These are phyloP conservation scores for Pistacia atlantica DNA, from an alignment of 345 rosid genomes.

Conservation along the genomic window DNA sequence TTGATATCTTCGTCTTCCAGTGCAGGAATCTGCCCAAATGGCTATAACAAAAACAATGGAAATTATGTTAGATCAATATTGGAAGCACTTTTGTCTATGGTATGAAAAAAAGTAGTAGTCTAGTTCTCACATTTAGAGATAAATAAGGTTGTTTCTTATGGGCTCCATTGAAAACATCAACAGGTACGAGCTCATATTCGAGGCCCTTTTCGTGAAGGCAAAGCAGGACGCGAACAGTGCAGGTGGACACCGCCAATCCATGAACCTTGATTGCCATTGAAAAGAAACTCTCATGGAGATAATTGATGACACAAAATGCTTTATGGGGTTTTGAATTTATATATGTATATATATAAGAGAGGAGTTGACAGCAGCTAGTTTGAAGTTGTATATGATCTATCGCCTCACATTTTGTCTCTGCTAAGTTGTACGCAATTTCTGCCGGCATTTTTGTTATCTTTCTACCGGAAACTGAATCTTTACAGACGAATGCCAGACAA, in stretches of 20 bases:
- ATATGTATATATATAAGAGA: neutral
- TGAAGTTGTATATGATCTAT: neutral
- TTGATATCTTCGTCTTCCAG: slow-evolving; percentile 40
- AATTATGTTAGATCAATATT: neutral
- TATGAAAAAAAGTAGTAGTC: neutral
- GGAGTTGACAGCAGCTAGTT: neutral
- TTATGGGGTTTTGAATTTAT: too few relatives aligned
- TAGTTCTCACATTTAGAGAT: slow-evolving; percentile 32
- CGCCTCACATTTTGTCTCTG: neutral
- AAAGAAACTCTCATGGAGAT: too few relatives aligned
- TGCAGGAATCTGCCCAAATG: slow-evolving; percentile 52
- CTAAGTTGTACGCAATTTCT: neutral
- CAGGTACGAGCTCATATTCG: slow-evolving; percentile 22
- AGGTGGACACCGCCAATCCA: slow-evolving; percentile 20
- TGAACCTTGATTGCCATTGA: slow-evolving; percentile 35
- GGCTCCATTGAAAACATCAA: slow-evolving; percentile 15
- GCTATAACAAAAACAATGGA: slow-evolving; percentile 25
- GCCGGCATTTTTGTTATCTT: slow-evolving; percentile 8
- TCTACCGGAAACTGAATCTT: neutral
- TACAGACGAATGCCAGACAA: neutral
- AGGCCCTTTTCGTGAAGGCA: slow-evolving; percentile 28
- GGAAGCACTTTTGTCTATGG: neutral
- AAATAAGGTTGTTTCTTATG: slow-evolving; percentile 34
- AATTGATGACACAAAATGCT: too few relatives aligned
- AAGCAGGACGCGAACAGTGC: slow-evolving; percentile 24